Conservation (phyloP, 352 stramenopile genomes). For the Globisporangium spinosum region DNA sequence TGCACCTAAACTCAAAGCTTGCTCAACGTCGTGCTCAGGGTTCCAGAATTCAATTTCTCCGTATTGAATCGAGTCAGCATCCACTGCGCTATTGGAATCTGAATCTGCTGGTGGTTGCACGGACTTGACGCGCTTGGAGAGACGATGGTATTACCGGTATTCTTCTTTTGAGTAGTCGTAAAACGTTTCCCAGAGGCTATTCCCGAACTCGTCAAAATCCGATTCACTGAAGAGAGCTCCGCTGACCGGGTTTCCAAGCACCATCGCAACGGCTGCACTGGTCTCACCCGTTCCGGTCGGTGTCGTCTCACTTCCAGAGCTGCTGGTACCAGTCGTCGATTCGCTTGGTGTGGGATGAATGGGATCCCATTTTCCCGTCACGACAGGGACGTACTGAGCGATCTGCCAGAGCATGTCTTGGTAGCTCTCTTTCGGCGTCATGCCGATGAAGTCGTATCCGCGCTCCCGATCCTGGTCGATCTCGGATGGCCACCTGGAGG, state of each 20-base stretch:
- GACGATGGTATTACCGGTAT: conserved; percentile 63
- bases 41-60: not conserved
- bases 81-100: not conserved
- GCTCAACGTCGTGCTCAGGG: not conserved
- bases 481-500: conserved; percentile 87
- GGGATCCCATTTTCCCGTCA: conserved; percentile 32
- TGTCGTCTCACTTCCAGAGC: not conserved
- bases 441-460: conserved; percentile 62
- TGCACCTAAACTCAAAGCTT: not conserved
- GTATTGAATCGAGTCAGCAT: not conserved
- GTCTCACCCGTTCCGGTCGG: not conserved
- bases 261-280: not conserved
- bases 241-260: not conserved
- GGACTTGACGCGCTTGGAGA: conserved; percentile 55
- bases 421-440: conserved; percentile 55
- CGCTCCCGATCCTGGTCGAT: conserved; percentile 70
- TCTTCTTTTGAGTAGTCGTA: conserved; percentile 55
- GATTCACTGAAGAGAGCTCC: conserved; percentile 33
- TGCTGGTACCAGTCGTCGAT: not conserved
- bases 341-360: conserved; percentile 5
- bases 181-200: conserved; percentile 63
- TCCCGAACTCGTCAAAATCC: conserved; percentile 48
- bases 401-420: conserved; percentile 66
- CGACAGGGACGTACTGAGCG: conserved; percentile 47
- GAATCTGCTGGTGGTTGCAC: not conserved